phyloP scores from a whole-genome alignment of 495 filamentous ascomycete genomes.

The Pyronema omphalodes region DNA sequence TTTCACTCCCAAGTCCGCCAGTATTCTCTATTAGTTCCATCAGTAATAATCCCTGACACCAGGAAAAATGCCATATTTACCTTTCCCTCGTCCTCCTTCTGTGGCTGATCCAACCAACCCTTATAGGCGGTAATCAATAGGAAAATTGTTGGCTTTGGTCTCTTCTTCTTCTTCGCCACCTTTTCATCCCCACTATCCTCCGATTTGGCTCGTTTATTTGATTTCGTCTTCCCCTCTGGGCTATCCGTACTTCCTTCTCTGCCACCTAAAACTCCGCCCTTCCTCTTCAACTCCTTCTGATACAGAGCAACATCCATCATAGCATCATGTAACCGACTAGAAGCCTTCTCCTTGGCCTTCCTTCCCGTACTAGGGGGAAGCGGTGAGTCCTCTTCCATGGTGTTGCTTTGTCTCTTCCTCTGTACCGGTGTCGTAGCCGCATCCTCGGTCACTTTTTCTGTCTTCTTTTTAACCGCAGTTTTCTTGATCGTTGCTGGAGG shows the following conservation, averaged over 20 bases:
- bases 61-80: slow-evolving; percentile 33
- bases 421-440: background rate
- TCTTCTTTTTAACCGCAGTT: background rate
- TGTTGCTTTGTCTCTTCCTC: background rate
- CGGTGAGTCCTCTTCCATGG: background rate
- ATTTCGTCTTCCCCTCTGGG: slow-evolving; percentile 13
- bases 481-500: background rate
- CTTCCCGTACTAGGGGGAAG: slow-evolving; percentile 36
- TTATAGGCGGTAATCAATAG: slow-evolving; percentile 21
- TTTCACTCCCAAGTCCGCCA: slow-evolving; percentile 68
- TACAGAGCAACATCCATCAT: slow-evolving; percentile 73
- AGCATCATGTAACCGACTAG: slow-evolving; percentile 51
- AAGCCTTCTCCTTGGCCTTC: slow-evolving; percentile 69
- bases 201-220: slow-evolving; percentile 35
- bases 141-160: slow-evolving; percentile 14
- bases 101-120: slow-evolving; percentile 29
- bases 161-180: slow-evolving; percentile 14
- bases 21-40: slow-evolving; percentile 41
- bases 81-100: slow-evolving; percentile 59
- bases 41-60: slow-evolving; percentile 8
- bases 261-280: slow-evolving; percentile 62
- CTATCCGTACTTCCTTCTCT: slow-evolving; percentile 31
- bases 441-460: background rate
- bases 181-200: slow-evolving; percentile 8
- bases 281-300: slow-evolving; percentile 81